Base-by-base conservation (phyloP, 192 early-diverging fungal genomes). In the Linnemannia hyalina region DNA sequence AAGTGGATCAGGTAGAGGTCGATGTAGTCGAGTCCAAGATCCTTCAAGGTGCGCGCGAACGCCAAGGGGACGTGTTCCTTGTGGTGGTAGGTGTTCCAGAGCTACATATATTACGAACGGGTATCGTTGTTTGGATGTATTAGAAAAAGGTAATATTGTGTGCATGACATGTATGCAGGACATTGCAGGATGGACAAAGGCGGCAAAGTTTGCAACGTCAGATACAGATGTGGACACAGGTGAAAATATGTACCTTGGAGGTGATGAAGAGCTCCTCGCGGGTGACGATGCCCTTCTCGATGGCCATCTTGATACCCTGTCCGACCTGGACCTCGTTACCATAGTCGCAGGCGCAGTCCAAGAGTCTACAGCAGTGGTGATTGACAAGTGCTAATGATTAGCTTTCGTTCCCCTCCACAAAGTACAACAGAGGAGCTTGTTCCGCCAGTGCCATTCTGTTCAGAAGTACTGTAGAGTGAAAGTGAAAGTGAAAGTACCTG, bases 1-100 rank as follows among this genome's bases (percentile, higher is more conserved):
- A 90, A 95, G 80, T 96, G 95, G 38, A 97, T 91, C 46, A 96
- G 74, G 80, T 93, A 94, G 22, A 96, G 87, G 81, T 96, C 95
- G 55, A 96, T 35, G 80, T 94, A 94, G 2, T 89, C 85, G 68
- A 92, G 73, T 18, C 89, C 87, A 1, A 93, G 82, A 18, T 93
- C 89, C 68, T 83, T 81, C 44, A 95, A 85, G n/a, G 89, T 87
- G 46, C 80, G 80, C 35, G 93, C 86, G 69, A 93, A 90, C 20
- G 92, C 93, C 75, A 85, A 70, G 10, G 91, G 89, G 36, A 91
- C 91, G 44, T 92, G 86, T 22, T 91, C 86, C 80, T 87, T 86
- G 49, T 76, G 76, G 49, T 95, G 92, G 63, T 91, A 91, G n/a
- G 94, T 93, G 60, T 93, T 92, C 93, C 94, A 96, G 47, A 93